Evolutionary conservation across 1,284 basidiomycete genomes (phyloP).

Genomic region (Cutaneotrichosporon spelunceum): DNA sequence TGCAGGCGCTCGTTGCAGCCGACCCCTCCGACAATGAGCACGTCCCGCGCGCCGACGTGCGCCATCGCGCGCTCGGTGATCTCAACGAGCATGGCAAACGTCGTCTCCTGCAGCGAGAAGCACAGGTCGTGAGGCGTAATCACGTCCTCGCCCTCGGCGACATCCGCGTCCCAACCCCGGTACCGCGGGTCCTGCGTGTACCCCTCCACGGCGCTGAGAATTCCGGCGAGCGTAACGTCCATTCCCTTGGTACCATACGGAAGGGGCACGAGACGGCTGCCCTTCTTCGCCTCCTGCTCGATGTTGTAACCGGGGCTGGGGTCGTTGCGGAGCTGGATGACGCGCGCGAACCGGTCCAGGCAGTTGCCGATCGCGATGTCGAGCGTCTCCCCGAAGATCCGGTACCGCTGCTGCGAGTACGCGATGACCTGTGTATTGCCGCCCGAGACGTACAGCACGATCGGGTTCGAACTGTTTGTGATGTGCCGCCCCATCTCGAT

Average conservation of each 20-base stretch:
- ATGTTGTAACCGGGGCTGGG: constrained; percentile 99
- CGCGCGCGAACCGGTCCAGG: constrained; percentile 91
- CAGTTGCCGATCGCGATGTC: constrained; percentile 99
- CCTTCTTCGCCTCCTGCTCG: constrained; percentile 85
- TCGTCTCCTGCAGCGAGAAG: constrained; percentile 94
- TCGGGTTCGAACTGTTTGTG: constrained; percentile 89
- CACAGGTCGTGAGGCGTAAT: constrained; percentile 94
- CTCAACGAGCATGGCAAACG: constrained; percentile 98
- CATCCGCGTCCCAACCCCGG: constrained; percentile 47
- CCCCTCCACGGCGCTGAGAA: constrained; percentile 81
- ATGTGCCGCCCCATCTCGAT: constrained; percentile 99
- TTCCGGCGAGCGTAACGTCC: constrained; percentile 93
- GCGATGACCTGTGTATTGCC: constrained; percentile 99
- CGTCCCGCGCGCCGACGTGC: constrained; percentile 92
- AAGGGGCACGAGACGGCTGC: constrained; percentile 66
- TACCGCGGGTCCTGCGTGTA: constrained; percentile 79
- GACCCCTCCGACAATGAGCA: constrained; percentile 96
- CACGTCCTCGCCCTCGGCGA: constrained; percentile 57
- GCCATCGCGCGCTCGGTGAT: constrained; percentile 99
- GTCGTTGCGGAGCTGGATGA: constrained; percentile 94
- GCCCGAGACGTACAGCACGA: constrained; percentile 97
- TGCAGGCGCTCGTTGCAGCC: constrained; percentile 94
- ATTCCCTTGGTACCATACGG: constrained; percentile 99
- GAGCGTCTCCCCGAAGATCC: constrained; percentile 98
- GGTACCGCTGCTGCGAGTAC: constrained; percentile 92